Percentiles rank a stretch among this genome's conserved stretches.
phyloP scores from a whole-genome alignment of 106 monocot genomes.

The Vanilla planifolia region DNA sequence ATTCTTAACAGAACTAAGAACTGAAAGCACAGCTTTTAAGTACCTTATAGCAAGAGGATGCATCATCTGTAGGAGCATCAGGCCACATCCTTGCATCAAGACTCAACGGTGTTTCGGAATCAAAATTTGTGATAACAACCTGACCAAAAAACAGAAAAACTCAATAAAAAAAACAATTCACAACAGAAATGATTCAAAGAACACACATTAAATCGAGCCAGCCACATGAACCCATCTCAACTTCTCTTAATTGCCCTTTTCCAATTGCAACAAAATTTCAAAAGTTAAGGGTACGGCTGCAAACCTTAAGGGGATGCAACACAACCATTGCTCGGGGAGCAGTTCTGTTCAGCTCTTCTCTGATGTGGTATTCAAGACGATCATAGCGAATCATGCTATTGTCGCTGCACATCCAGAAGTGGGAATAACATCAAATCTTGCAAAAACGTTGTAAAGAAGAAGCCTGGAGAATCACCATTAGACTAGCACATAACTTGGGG shows the following conservation, averaged over 20 bases:
- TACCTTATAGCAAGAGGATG: constrained; percentile 86
- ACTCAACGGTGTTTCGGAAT: constrained; percentile 36
- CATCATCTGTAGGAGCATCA: constrained; percentile 60
- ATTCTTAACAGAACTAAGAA: too few species aligned
- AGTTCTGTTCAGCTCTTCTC: constrained; percentile 90
- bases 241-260: not conserved
- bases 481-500: too few species aligned
- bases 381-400: constrained; percentile 83
- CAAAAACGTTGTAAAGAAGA: not conserved
- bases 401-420: constrained; percentile 56
- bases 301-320: constrained; percentile 90
- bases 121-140: constrained; percentile 94
- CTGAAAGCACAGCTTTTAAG: not conserved
- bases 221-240: not conserved
- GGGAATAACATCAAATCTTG: not conserved
- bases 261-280: too few species aligned
- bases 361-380: constrained; percentile 87
- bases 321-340: constrained; percentile 82
- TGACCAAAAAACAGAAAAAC: constrained; percentile 9
- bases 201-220: not conserved
- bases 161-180: not conserved
- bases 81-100: constrained; percentile 98
- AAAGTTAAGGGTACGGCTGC: not conserved
- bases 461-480: not conserved
- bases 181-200: not conserved